A percentile compares a stretch with the other conserved stretches of the same genome.
phyloP scores from a whole-genome alignment of 2,329 filamentous ascomycete species.

The Sporothrix euskadiensis region DNA sequence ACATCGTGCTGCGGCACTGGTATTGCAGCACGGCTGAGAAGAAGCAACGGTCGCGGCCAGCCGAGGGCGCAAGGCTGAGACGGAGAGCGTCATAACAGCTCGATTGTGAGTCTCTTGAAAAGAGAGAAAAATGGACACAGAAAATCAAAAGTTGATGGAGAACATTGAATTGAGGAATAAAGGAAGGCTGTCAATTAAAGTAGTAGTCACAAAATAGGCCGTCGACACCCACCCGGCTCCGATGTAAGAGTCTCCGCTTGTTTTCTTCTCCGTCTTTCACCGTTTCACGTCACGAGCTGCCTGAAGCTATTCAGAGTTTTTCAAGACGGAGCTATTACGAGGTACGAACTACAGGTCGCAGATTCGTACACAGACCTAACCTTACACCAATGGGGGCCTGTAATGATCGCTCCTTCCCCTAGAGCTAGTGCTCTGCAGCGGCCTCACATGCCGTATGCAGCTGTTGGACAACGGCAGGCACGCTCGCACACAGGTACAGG shows the following conservation, averaged over 20 bases:
- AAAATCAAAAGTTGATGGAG: not conserved
- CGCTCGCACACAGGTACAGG: not conserved
- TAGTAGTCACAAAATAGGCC: not conserved
- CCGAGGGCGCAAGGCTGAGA: conserved; percentile 24
- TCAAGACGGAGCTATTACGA: conserved; percentile 9
- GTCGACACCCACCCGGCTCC: too few species aligned
- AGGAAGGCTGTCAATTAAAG: not conserved
- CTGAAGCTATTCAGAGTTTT: conserved; percentile 29
- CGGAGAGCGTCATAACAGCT: conserved; percentile 24
- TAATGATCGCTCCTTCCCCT: not conserved
- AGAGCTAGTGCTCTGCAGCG: not conserved
- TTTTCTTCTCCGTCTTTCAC: conserved; percentile 2
- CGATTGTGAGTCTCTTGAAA: not conserved
- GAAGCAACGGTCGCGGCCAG: conserved; percentile 14
- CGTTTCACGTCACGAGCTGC: not conserved
- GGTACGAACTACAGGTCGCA: not conserved
- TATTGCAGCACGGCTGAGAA: not conserved
- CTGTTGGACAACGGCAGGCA: not conserved
- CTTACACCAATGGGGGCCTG: conserved; percentile 2
- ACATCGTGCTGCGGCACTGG: not conserved
- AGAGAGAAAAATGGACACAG: not conserved
- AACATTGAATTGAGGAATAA: not conserved
- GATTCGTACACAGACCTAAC: conserved; percentile 7
- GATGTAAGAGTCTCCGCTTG: not conserved
- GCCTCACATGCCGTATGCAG: not conserved